phyloP scores from a whole-genome alignment of 345 rosid genomes.

The Salix purpurea region DNA sequence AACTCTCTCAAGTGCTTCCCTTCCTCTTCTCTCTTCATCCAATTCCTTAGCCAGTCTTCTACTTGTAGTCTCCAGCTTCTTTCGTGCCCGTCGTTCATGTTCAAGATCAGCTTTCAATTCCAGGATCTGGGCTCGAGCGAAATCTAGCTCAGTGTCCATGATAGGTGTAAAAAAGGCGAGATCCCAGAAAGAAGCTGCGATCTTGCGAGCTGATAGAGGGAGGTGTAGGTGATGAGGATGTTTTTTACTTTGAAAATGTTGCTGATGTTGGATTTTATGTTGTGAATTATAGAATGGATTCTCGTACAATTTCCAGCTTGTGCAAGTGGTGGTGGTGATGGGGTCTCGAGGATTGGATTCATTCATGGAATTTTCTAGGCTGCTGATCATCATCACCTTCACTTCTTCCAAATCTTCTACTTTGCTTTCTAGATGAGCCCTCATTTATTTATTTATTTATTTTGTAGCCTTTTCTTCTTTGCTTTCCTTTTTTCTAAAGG shows the following conservation, averaged over 20 bases:
- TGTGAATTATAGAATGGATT: slow-evolving; percentile 56
- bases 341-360: slow-evolving; percentile 23
- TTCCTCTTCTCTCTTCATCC: slow-evolving; percentile 53
- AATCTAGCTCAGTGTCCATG: slow-evolving; percentile 50
- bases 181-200: slow-evolving; percentile 65
- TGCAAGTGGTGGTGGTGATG: slow-evolving; percentile 41
- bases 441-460: not conserved
- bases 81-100: slow-evolving; percentile 57
- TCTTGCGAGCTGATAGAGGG: slow-evolving; percentile 33
- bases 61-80: slow-evolving; percentile 51
- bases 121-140: slow-evolving; percentile 46
- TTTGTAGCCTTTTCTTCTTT: slow-evolving; percentile 2
- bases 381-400: slow-evolving; percentile 47
- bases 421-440: slow-evolving; percentile 19
- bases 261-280: slow-evolving; percentile 12
- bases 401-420: slow-evolving; percentile 30
- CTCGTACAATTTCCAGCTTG: slow-evolving; percentile 70
- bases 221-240: slow-evolving; percentile 22
- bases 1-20: slow-evolving; percentile 56
- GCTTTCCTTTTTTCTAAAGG: slow-evolving; percentile 21
- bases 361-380: slow-evolving; percentile 28
- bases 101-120: slow-evolving; percentile 73
- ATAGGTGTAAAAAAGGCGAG: slow-evolving; percentile 46
- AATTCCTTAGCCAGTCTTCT: slow-evolving; percentile 64
- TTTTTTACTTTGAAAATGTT: slow-evolving; percentile 19